These are phyloP conservation scores for Solanum rostratum DNA, from an alignment of 257 asterid species.

Conservation along the genomic window DNA sequence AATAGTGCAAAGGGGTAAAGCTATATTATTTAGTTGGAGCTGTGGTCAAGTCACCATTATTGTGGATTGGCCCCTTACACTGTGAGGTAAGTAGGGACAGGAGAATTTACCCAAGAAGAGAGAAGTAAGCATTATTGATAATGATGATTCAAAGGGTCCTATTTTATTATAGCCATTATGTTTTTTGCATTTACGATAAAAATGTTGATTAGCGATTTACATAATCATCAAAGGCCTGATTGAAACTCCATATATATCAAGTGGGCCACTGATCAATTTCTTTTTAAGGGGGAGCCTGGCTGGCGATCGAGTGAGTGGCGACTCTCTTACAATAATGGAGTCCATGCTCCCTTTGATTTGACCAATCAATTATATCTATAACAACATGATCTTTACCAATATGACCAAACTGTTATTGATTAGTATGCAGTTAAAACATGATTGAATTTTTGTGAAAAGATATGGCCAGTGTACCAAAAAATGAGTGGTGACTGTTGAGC, in stretches of 20 bases:
- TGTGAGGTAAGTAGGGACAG: background rate
- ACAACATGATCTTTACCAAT: background rate
- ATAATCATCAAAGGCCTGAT: constrained; percentile 23
- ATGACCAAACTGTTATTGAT: too few species aligned
- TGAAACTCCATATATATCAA: constrained; percentile 10
- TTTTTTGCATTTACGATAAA: background rate
- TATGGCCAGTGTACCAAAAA: constrained; percentile 1
- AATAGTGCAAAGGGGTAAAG: background rate
- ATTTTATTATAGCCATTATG: background rate
- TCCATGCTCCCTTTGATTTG: constrained; percentile 21
- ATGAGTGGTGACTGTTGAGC: constrained; percentile 1
- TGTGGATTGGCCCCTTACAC: background rate
- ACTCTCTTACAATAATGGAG: constrained; percentile 22
- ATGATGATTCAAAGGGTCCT: background rate
- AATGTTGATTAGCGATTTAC: background rate
- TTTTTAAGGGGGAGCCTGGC: background rate
- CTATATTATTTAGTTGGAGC: background rate
- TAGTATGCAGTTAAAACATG: background rate
- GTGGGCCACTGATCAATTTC: constrained; percentile 17
- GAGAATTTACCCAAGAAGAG: background rate
- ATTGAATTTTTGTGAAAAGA: background rate
- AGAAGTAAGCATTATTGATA: background rate
- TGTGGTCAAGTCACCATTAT: background rate
- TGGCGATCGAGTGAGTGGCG: too few species aligned
- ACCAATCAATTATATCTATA: constrained; percentile 15